Conservation (phyloP, 305 asterid species). For the Stenogyne calaminthoides region DNA sequence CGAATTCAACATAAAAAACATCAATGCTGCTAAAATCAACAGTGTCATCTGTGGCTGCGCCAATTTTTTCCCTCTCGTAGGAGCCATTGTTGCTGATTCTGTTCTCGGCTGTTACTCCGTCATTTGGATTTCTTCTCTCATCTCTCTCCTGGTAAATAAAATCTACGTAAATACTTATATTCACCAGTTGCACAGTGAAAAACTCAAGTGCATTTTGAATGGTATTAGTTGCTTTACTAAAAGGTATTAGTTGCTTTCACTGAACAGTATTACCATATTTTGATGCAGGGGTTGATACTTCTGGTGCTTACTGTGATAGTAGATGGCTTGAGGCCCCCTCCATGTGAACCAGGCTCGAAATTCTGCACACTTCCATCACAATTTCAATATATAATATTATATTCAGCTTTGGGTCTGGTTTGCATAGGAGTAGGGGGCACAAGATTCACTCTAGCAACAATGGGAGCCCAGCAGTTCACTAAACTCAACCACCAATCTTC, state of each 20-base stretch:
- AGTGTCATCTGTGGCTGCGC: conserved; percentile 43
- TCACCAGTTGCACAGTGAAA: no score
- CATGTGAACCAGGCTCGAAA: conserved; percentile 24
- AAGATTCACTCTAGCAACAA: conserved; percentile 49
- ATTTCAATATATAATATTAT: conserved; percentile 41
- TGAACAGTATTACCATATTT: not conserved
- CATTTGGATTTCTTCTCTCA: conserved; percentile 49
- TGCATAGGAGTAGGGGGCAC: conserved; percentile 46
- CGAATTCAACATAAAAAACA: conserved; percentile 48
- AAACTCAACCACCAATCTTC: conserved; percentile 34
- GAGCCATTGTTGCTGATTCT: conserved; percentile 58
- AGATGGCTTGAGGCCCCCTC: conserved; percentile 39
- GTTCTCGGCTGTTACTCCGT: conserved; percentile 49
- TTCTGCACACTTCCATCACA: conserved; percentile 38
- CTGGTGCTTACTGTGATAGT: conserved; percentile 41
- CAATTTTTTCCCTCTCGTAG: conserved; percentile 46
- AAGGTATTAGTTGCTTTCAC: no score
- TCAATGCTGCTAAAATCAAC: conserved; percentile 47
- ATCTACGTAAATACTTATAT: no score
- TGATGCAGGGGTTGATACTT: conserved; percentile 43
- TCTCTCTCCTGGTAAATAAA: conserved; percentile 38
- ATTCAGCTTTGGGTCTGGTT: conserved; percentile 39
- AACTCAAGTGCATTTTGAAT: no score
- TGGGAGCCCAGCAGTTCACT: conserved; percentile 58
- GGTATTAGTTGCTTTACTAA: no score